phyloP scores from a whole-genome alignment of 2,329 filamentous ascomycete genomes.

The Colletotrichum scovillei region DNA sequence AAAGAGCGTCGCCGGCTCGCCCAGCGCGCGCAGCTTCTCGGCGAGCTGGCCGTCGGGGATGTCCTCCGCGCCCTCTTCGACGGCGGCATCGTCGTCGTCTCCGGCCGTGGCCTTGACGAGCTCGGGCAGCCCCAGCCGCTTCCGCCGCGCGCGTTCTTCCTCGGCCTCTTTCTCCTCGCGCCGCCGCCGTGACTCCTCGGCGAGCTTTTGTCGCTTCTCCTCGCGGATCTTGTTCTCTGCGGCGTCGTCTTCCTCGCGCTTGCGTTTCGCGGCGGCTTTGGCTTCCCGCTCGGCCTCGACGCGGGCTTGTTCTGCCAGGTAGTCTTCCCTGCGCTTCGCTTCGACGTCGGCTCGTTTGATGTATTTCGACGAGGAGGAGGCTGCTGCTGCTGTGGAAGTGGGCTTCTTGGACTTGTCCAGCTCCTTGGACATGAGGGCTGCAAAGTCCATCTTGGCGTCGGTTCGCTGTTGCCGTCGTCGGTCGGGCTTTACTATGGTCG shows the following conservation, averaged over 20 bases:
- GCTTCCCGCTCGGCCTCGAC: slow-evolving; percentile 78
- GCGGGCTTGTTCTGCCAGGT: slow-evolving; percentile 82
- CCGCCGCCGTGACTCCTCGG: slow-evolving; percentile 79
- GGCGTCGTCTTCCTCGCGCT: slow-evolving; percentile 86
- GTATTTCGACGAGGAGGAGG: slow-evolving; percentile 74
- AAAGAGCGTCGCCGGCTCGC: slow-evolving; percentile 81
- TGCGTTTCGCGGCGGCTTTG: slow-evolving; percentile 82
- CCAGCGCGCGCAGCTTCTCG: slow-evolving; percentile 74
- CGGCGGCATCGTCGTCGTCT: slow-evolving; percentile 54
- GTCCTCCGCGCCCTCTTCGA: slow-evolving; percentile 66
- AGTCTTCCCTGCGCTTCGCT: slow-evolving; percentile 81
- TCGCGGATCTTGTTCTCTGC: slow-evolving; percentile 76
- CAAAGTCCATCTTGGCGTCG: slow-evolving; percentile 84
- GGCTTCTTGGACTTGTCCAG: slow-evolving; percentile 81
- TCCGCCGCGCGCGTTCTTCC: slow-evolving; percentile 78
- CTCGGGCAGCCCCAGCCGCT: slow-evolving; percentile 84
- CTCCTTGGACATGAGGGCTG: slow-evolving; percentile 90
- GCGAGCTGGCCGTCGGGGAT: slow-evolving; percentile 78
- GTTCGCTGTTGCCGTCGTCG: not conserved
- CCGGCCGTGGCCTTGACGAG: slow-evolving; percentile 59
- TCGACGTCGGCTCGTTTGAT: slow-evolving; percentile 88
- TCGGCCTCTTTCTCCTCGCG: slow-evolving; percentile 79
- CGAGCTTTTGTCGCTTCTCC: slow-evolving; percentile 83
- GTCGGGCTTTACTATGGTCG: not conserved
- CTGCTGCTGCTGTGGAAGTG: slow-evolving; percentile 41